These are phyloP conservation scores for Penicillium sp. DNA, from an alignment of 2,329 filamentous ascomycete genomes.

Conservation along the genomic window DNA sequence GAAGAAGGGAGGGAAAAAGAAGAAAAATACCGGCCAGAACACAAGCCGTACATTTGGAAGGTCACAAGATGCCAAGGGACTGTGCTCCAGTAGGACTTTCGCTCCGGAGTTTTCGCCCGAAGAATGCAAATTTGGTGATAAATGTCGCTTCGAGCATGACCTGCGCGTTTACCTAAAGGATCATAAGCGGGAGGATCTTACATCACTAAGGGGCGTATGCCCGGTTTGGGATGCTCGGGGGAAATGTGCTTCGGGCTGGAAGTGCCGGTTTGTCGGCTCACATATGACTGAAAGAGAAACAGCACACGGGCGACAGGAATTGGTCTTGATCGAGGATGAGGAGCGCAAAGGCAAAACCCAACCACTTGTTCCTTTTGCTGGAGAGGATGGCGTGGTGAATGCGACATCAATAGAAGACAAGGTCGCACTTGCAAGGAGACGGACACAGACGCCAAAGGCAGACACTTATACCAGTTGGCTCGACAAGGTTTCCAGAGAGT, in stretches of 20 bases:
- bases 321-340: conserved; percentile 69
- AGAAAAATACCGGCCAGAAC: conserved; percentile 77
- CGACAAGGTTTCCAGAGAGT: conserved; percentile 62
- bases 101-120: conserved; percentile 79
- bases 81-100: conserved; percentile 76
- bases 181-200: conserved; percentile 79
- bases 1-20: conserved; percentile 53
- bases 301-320: conserved; percentile 80
- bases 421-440: conserved; percentile 74
- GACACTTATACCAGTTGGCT: conserved; percentile 81
- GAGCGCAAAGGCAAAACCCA: conserved; percentile 50
- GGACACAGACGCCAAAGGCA: conserved; percentile 71
- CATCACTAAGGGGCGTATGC: conserved; percentile 76
- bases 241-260: conserved; percentile 84
- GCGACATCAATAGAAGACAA: conserved; percentile 72
- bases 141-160: conserved; percentile 82
- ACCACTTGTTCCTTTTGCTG: conserved; percentile 33
- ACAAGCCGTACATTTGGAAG: conserved; percentile 79
- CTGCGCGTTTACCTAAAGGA: conserved; percentile 82
- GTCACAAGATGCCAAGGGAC: conserved; percentile 74
- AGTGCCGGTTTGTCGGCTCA: conserved; percentile 86
- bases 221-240: conserved; percentile 80
- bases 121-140: conserved; percentile 76
- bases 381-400: conserved; percentile 73
- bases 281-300: conserved; percentile 81